Evolutionary conservation across 1,139 yeast species (phyloP), one percentile per base, ranked within the genome.

Genomic region (Geotrichum candidum): DNA sequence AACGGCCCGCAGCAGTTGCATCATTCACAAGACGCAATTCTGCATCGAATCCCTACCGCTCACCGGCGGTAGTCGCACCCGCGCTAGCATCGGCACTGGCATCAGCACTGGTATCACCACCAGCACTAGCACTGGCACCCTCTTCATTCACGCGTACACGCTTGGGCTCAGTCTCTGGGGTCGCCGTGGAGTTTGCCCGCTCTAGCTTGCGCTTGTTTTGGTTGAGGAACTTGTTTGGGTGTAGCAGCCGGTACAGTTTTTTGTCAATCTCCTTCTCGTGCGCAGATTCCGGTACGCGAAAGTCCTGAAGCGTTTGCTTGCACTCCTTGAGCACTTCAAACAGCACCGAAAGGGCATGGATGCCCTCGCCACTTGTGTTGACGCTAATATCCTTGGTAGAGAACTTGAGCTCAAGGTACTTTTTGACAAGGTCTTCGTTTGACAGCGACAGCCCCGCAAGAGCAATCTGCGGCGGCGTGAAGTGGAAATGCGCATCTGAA

Each of bases 401-500:
- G 69, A 80, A 85, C 72, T 88, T 88, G 68, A 79, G 76, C 62
- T 81, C 81, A 66, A 92, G 75, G 73, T 94, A 94, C 66, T 82
- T 78, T 62, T 82, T 83, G 0, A 88, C 83, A 35, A 88, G 74
- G n/a, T 81, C 82, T 66, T 80, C 83, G 72, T 91, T 88, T 27
- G 81, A 82, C 58, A 81, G 80, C 73, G 86, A 83, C 73, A 92
- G 79, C 6, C 95, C 90, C 0, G 97, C 96, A 61, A 94, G 77
- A 0, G 98, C 97, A 50, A 94, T 88, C 69, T 94, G 99, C 0
- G 99, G 97, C 1, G 99, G 99, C 0, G 98, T 86, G 73, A 78
- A 94, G 45, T 85, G 77, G 68, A 90, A 92, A 18, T 82, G 78
- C 2, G 84, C 92, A 71, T 92, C 96, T 38, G 95, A 85, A 54